These are phyloP conservation scores for Plectosphaerella sp. DNA, from an alignment of 2,329 filamentous ascomycete genomes.

Conservation along the genomic window DNA sequence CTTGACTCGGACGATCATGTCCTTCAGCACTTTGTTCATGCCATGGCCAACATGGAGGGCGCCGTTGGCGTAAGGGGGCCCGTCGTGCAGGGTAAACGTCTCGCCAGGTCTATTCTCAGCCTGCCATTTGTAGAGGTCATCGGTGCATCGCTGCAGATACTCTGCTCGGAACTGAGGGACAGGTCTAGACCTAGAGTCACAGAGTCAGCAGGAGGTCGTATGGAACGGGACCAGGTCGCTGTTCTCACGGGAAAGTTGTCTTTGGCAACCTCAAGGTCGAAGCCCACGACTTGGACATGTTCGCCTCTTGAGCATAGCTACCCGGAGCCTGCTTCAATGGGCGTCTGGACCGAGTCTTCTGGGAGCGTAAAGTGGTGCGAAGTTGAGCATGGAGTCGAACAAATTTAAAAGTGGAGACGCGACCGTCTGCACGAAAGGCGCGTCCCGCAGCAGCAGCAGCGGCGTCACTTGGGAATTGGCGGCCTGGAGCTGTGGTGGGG, in stretches of 20 bases:
- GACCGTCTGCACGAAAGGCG: neutral
- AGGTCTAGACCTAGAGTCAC: conserved; percentile 42
- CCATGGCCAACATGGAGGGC: conserved; percentile 89
- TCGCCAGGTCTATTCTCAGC: conserved; percentile 48
- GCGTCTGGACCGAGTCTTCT: neutral
- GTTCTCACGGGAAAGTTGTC: conserved; percentile 63
- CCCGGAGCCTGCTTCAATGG: neutral
- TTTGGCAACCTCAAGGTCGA: conserved; percentile 72
- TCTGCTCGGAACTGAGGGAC: conserved; percentile 41
- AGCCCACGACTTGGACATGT: conserved; percentile 61
- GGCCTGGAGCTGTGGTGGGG: neutral
- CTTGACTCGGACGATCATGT: conserved; percentile 81
- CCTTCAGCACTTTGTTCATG: conserved; percentile 94
- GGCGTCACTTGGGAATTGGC: neutral
- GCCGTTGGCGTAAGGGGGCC: conserved; percentile 94
- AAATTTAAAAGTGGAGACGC: conserved; percentile 1
- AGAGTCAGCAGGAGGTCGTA: neutral
- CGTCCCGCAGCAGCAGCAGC: neutral
- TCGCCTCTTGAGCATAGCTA: conserved; percentile 10
- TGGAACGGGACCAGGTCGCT: conserved; percentile 9
- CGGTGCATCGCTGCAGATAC: conserved; percentile 74
- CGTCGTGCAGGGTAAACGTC: conserved; percentile 85
- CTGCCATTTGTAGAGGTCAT: conserved; percentile 91
- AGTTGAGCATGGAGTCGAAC: neutral
- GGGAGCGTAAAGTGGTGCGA: neutral